These are phyloP conservation scores for Nannizziopsis barbatae DNA, from an alignment of 2,329 filamentous ascomycete genomes.

Conservation along the genomic window DNA sequence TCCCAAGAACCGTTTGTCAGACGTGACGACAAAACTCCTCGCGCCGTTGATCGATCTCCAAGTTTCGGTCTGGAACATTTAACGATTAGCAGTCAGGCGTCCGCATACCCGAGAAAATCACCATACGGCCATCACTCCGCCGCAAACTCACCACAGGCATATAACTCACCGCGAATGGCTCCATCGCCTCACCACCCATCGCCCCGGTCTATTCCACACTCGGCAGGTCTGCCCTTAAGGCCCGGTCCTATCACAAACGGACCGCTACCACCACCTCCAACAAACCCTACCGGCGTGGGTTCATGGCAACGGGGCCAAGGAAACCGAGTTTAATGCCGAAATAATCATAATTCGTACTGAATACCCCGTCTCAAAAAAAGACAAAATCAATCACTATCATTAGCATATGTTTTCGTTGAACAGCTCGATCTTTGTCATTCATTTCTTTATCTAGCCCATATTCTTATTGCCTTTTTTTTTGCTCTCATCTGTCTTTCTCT, in stretches of 20 bases:
- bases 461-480: no score
- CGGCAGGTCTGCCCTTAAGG: slow-evolving; percentile 55
- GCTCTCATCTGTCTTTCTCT: no score
- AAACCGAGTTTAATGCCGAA: background rate
- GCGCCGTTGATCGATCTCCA: slow-evolving; percentile 20
- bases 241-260: slow-evolving; percentile 48
- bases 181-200: slow-evolving; percentile 16
- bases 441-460: no score
- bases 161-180: slow-evolving; percentile 12
- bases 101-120: slow-evolving; percentile 1
- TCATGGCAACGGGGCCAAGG: slow-evolving; percentile 8
- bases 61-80: slow-evolving; percentile 36
- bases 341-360: background rate
- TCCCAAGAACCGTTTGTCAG: slow-evolving; percentile 25
- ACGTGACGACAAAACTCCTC: slow-evolving; percentile 18
- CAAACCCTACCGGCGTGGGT: slow-evolving; percentile 20
- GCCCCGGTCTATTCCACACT: slow-evolving; percentile 30
- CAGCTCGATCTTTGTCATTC: no score
- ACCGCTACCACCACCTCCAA: slow-evolving; percentile 49
- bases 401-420: no score
- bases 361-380: background rate
- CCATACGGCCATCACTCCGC: slow-evolving; percentile 11
- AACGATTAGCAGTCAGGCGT: slow-evolving; percentile 23
- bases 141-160: slow-evolving; percentile 8
- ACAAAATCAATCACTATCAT: no score